These are phyloP conservation scores for Candida chilensis DNA, from an alignment of 805 yeast species.

Conservation along the genomic window DNA sequence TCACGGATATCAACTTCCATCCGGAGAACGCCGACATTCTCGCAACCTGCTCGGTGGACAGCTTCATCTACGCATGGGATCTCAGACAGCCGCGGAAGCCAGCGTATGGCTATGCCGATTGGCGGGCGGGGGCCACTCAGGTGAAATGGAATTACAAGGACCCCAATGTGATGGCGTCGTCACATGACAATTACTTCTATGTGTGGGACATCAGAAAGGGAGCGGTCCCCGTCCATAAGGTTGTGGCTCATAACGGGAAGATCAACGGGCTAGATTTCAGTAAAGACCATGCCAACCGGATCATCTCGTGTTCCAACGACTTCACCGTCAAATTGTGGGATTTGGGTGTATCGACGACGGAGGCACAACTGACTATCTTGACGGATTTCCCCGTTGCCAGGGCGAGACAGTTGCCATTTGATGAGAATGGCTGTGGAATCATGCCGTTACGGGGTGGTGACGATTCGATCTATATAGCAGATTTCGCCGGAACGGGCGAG, in stretches of 20 bases:
- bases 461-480: constrained; percentile 49
- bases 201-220: constrained; percentile 90
- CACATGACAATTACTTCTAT: constrained; percentile 74
- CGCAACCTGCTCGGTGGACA: constrained; percentile 91
- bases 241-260: constrained; percentile 75
- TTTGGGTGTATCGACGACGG: constrained; percentile 24
- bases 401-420: constrained; percentile 86
- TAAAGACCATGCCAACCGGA: constrained; percentile 42
- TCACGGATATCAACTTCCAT: constrained; percentile 92
- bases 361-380: constrained; percentile 49
- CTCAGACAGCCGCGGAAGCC: constrained; percentile 73
- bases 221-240: constrained; percentile 57
- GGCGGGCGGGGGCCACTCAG: constrained; percentile 92
- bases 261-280: constrained; percentile 87
- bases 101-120: constrained; percentile 75
- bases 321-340: constrained; percentile 81
- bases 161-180: constrained; percentile 70
- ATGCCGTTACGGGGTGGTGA: constrained; percentile 89
- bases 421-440: constrained; percentile 70
- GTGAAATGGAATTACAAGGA: constrained; percentile 86
- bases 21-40: constrained; percentile 77
- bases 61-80: constrained; percentile 87
- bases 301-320: constrained; percentile 85
- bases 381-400: constrained; percentile 85
- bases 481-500: constrained; percentile 25